Base-by-base conservation (phyloP, 1,139 yeast species). In the Hyphopichia buzzinii region DNA sequence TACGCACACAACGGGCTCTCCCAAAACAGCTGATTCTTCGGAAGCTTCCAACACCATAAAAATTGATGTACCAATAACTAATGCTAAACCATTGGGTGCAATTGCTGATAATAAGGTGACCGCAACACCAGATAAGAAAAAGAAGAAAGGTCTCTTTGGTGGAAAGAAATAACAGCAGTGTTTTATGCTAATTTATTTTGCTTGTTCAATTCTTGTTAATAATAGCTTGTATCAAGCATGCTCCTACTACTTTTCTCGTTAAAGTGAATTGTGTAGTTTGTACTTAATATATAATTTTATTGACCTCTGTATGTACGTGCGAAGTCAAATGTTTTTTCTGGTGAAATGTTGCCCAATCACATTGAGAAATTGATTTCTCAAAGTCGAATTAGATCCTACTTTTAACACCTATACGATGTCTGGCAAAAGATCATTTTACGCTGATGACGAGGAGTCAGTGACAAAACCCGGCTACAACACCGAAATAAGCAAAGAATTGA, bases 381-480 rank as follows among this genome's bases (percentile, higher is more conserved):
- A n/a, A n/a, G n/a, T n/a, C n/a, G n/a, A n/a, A n/a, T n/a, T n/a
- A n/a, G n/a, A n/a, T n/a, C n/a, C n/a, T n/a, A n/a, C n/a, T n/a
- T n/a, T n/a, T n/a, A n/a, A n/a, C n/a, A n/a, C n/a, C n/a, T n/a
- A n/a, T n/a, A n/a, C n/a, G n/a, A 33, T 33, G 36, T 10, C 27
- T 16, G 31, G 32, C 15, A 33, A 29, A 24, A 63, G 81, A 55
- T 57, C 68, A 1, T 77, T 77, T 49, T 77, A 77, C 44, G 71
- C 69, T 43, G 78, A 76, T 47, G 80, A 76, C 41, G 79, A 74
- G 42, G 59, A 57, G 25, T 55, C 65, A 30, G 46, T 64, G 23
- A 65, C 71, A 39, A 70, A 67, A 32, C 82, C 83, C 1, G 81
- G 81, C 0, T 54, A 63, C 33, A 68, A 64, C 36, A 47, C 62